Evolutionary conservation across 2,329 filamentous ascomycete species (phyloP).

Genomic region (Penicillium corylophilum): DNA sequence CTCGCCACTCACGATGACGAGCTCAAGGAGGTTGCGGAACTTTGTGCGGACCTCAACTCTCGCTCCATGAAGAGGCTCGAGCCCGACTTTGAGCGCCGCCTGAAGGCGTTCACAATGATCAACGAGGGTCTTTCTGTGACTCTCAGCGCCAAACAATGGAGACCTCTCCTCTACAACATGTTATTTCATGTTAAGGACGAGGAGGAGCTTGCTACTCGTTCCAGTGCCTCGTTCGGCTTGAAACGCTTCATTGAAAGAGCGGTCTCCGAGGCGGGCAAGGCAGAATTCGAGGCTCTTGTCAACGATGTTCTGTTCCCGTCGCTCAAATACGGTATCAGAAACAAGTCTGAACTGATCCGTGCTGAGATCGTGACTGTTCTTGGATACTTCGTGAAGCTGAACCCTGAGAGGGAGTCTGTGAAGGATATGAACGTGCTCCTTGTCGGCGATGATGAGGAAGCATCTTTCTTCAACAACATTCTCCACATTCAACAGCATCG

Average conservation of each 20-base stretch:
- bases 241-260: constrained; percentile 72
- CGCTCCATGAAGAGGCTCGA: constrained; percentile 71
- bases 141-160: constrained; percentile 75
- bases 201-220: constrained; percentile 82
- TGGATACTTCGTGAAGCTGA: constrained; percentile 70
- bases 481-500: constrained; percentile 85
- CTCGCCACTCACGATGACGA: constrained; percentile 65
- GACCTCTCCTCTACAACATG: constrained; percentile 83
- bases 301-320: constrained; percentile 68
- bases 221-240: constrained; percentile 77
- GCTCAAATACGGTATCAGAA: constrained; percentile 72
- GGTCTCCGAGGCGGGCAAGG: constrained; percentile 41
- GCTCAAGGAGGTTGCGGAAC: constrained; percentile 61
- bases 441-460: constrained; percentile 69
- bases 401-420: constrained; percentile 69
- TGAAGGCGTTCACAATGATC: constrained; percentile 72
- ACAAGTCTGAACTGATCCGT: constrained; percentile 79
- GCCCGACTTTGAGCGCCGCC: constrained; percentile 80
- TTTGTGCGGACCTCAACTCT: constrained; percentile 80
- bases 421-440: constrained; percentile 72
- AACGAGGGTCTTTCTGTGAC: constrained; percentile 60
- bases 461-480: constrained; percentile 89
- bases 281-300: constrained; percentile 59
- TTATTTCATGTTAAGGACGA: constrained; percentile 81
- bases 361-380: constrained; percentile 78